phyloP scores from a whole-genome alignment of 2,329 filamentous ascomycete species.

The Coleophoma cylindrospora region DNA sequence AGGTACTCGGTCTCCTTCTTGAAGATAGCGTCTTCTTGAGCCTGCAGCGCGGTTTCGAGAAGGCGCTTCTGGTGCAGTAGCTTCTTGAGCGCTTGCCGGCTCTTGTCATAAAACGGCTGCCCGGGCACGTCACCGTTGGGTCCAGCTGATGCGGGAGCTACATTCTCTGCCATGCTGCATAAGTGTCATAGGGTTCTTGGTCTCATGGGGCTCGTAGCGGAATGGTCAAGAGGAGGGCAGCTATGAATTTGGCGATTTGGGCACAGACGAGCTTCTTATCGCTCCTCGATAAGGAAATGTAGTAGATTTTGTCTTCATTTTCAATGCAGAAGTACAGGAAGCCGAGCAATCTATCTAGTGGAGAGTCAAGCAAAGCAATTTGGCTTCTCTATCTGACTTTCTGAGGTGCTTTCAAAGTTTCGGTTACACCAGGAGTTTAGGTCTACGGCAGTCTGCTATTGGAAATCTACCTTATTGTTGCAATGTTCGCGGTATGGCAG shows the following conservation, averaged over 20 bases:
- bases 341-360: too few species aligned
- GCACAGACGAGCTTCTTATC: not conserved
- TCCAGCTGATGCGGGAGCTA: conserved; percentile 28
- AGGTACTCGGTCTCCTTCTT: conserved; percentile 84
- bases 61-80: conserved; percentile 61
- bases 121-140: conserved; percentile 39
- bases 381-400: too few species aligned
- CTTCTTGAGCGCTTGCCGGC: conserved; percentile 61
- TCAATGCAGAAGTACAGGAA: too few species aligned
- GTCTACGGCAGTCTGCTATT: too few species aligned
- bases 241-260: not conserved
- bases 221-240: not conserved
- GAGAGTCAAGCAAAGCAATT: too few species aligned
- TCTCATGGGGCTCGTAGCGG: not conserved
- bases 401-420: too few species aligned
- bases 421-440: too few species aligned
- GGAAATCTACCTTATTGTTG: too few species aligned
- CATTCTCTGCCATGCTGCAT: conserved; percentile 41
- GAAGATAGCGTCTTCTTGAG: conserved; percentile 72
- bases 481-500: not conserved
- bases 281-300: too few species aligned
- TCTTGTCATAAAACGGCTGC: conserved; percentile 67
- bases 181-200: too few species aligned
- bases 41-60: conserved; percentile 21
- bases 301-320: too few species aligned